Conservation (phyloP, 78 protist genomes). For the Chrysochromulina tobinii region DNA sequence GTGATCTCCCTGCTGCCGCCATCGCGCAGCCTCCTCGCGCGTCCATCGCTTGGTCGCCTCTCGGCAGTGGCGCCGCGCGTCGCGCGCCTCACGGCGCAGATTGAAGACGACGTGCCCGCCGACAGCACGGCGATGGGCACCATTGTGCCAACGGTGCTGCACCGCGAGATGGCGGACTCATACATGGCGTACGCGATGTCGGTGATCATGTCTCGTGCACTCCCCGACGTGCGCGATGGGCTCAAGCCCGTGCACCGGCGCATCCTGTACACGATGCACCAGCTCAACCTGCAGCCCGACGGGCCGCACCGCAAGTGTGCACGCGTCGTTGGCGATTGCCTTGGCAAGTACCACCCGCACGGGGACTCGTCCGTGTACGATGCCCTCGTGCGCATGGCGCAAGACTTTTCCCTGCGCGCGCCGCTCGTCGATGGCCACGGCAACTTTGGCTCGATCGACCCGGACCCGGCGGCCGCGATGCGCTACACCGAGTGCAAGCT, state of each 20-base stretch:
- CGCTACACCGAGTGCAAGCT: conserved; percentile 32
- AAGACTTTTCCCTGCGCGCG: neutral
- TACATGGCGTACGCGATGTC: neutral
- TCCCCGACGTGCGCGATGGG: conserved; percentile 30
- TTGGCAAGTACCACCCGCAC: conserved; percentile 47
- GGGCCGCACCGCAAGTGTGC: conserved; percentile 31
- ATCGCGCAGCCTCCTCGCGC: too few relatives aligned
- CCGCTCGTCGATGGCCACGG: conserved; percentile 43
- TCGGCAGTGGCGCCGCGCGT: too few relatives aligned
- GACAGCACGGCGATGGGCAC: neutral
- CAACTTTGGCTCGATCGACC: conserved; percentile 32
- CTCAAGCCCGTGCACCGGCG: conserved; percentile 31
- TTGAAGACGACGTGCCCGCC: too few relatives aligned
- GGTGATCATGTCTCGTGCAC: neutral
- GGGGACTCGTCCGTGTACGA: conserved; percentile 41
- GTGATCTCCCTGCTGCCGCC: too few relatives aligned
- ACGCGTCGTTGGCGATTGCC: conserved; percentile 37
- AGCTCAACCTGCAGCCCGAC: conserved; percentile 18
- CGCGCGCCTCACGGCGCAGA: too few relatives aligned
- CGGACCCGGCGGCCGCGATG: conserved; percentile 42
- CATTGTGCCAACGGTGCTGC: neutral
- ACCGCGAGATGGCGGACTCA: neutral
- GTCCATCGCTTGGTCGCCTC: too few relatives aligned
- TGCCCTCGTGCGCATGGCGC: conserved; percentile 45
- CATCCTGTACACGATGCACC: conserved; percentile 29